phyloP scores from a whole-genome alignment of 1,139 yeast species.

The Protomyces gravidus region DNA sequence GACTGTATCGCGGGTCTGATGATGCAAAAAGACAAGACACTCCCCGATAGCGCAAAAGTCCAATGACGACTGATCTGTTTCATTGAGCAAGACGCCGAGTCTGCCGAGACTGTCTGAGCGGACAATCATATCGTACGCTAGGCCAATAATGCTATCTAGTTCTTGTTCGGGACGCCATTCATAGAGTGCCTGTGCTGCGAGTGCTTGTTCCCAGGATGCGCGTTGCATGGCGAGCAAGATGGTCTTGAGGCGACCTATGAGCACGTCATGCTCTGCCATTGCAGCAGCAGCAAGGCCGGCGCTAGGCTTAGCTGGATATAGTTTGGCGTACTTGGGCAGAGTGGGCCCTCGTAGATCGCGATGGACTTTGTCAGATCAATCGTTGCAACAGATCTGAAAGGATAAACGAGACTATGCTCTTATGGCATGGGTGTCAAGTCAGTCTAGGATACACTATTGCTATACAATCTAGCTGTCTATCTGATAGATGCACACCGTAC shows the following conservation, averaged over 20 bases:
- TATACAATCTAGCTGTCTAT: too few relatives aligned
- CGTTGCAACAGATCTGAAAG: too few relatives aligned
- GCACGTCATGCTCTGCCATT: background rate
- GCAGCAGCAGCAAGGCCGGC: too few relatives aligned
- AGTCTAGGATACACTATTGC: too few relatives aligned
- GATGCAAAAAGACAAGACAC: constrained; percentile 17
- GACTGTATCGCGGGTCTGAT: constrained; percentile 21
- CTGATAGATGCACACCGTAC: too few relatives aligned
- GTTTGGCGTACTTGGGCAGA: too few relatives aligned
- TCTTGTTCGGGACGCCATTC: constrained; percentile 19
- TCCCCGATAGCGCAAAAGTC: constrained; percentile 27
- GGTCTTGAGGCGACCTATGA: background rate
- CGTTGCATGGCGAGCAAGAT: constrained; percentile 16
- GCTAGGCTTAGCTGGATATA: too few relatives aligned
- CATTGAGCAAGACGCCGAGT: constrained; percentile 17
- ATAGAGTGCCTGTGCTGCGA: constrained; percentile 23
- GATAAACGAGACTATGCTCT: too few relatives aligned
- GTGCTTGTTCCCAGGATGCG: constrained; percentile 28
- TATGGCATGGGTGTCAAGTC: too few relatives aligned
- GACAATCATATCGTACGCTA: constrained; percentile 25
- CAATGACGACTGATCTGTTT: constrained; percentile 18
- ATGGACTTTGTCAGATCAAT: too few relatives aligned
- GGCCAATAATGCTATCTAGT: constrained; percentile 12
- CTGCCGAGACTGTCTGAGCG: constrained; percentile 26
- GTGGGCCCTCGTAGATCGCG: too few relatives aligned